Base-by-base conservation (phyloP, 2,329 filamentous ascomycete species). In the Venturiaceae sp. region DNA sequence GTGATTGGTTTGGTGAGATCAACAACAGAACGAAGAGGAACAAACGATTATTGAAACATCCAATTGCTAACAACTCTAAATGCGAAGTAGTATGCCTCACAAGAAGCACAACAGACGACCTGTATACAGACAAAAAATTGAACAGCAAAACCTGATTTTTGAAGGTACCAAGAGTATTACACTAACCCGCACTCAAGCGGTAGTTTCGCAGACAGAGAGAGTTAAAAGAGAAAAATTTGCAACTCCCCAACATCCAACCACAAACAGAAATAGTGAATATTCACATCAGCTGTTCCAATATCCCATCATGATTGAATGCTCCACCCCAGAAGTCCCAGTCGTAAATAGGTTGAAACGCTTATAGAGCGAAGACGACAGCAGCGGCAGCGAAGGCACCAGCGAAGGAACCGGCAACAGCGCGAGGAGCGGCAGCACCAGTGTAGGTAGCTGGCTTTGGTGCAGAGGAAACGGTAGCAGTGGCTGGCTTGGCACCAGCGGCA, bases 311-410 rank as follows among this genome's bases (percentile, higher is more conserved):
- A 44, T 44, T 5, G 39, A 14, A 52, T 52, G 7, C 4, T 19
- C 21, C 46, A 16, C 46, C 46, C 23, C 2, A 2, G n/a, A 26
- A 50, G 21, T 5, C 26, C 4, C 14, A 30, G 23, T 52, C 47
- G 23, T 46, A 2, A 28, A 14, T 14, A 13, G 6, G 8, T 11
- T n/a, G 13, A 1, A 36, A 14, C 50, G 33, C 33, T 57, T 50
- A 57, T 46, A 46, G 55, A 16, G 41, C 55, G 55, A 57, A 19
- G 23, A 44, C 26, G 23, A 26, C 53, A n/a, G 33, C 34, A 26
- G 41, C 57, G 19, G 36, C 39, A 26, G 54, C 58, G 50, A 44
- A 53, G 21, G 53, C 13, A n/a, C 34, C 53, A 23, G 41, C 46
- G 54, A 60, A 36, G n/a, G 55, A 46, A 5, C 37, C 37, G 21